These are phyloP conservation scores for Flaveria bidentis DNA, from an alignment of 129 eudicot genomes.

Conservation along the genomic window DNA sequence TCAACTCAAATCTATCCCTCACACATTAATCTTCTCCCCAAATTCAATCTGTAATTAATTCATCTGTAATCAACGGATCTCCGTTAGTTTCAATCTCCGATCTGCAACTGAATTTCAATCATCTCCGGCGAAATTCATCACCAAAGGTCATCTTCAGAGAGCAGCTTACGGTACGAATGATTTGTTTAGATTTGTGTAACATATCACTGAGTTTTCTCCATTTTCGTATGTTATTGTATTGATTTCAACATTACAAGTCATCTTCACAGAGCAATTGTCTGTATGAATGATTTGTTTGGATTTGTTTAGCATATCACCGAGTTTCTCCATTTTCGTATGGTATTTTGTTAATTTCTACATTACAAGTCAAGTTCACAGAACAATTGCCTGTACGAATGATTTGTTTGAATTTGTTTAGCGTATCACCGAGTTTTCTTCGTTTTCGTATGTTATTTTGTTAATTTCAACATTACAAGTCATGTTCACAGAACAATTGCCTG, in stretches of 20 bases:
- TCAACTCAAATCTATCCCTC: slow-evolving; percentile 19
- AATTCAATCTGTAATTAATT: not conserved
- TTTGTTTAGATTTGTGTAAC: not conserved
- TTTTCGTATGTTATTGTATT: not conserved
- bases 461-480: slow-evolving; percentile 5
- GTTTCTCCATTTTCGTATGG: not conserved
- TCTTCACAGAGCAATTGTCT: not conserved
- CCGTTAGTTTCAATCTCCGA: not conserved
- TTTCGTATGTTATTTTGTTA: not conserved
- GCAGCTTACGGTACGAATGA: not conserved
- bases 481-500: not conserved
- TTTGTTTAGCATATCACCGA: not conserved
- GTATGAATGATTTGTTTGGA: not conserved
- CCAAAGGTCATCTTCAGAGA: not conserved
- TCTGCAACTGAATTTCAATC: not conserved
- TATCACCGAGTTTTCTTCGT: not conserved
- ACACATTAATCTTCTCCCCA: not conserved
- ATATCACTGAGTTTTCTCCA: not conserved
- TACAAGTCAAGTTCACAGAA: not conserved
- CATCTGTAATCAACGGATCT: slow-evolving; percentile 19
- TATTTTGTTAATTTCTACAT: not conserved
- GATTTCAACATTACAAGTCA: slow-evolving; percentile 1
- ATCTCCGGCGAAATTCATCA: not conserved
- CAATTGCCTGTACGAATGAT: not conserved
- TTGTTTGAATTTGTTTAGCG: not conserved